phyloP scores from a whole-genome alignment of 1,284 basidiomycete species.

The Apiotrichum sp. region DNA sequence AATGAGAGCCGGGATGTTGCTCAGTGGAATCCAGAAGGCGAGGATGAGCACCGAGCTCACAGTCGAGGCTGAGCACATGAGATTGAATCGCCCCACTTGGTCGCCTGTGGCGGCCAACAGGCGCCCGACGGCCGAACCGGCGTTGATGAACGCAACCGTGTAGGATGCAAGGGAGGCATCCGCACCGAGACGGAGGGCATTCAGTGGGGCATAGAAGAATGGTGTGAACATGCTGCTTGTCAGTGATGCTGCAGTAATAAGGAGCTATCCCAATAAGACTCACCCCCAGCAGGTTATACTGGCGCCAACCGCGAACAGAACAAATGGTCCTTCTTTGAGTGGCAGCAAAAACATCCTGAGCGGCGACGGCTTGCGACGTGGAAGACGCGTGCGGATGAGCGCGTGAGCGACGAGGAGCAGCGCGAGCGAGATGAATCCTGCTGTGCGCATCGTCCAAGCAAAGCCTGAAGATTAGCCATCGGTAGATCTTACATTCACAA shows the following conservation, averaged over 20 bases:
- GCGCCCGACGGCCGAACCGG: conserved; percentile 25
- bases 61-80: conserved; percentile 19
- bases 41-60: conserved; percentile 8
- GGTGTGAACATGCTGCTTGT: conserved; percentile 18
- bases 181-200: conserved; percentile 27
- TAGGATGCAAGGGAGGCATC: conserved; percentile 23
- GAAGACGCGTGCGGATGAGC: conserved; percentile 19
- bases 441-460: conserved; percentile 22
- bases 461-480: conserved; percentile 11
- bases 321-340: conserved; percentile 23
- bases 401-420: conserved; percentile 16
- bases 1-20: conserved; percentile 25
- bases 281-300: conserved; percentile 26
- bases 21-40: conserved; percentile 23
- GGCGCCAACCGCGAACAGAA: conserved; percentile 20
- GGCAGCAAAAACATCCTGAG: neutral
- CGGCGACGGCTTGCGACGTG: conserved; percentile 16
- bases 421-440: conserved; percentile 23
- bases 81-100: conserved; percentile 18
- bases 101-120: conserved; percentile 10
- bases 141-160: conserved; percentile 30
- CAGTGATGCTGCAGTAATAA: too few relatives aligned
- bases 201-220: conserved; percentile 29
- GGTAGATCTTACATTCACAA: neutral
- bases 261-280: too few relatives aligned